phyloP scores from a whole-genome alignment of 257 asterid species.

The Nicotiana otophora region DNA sequence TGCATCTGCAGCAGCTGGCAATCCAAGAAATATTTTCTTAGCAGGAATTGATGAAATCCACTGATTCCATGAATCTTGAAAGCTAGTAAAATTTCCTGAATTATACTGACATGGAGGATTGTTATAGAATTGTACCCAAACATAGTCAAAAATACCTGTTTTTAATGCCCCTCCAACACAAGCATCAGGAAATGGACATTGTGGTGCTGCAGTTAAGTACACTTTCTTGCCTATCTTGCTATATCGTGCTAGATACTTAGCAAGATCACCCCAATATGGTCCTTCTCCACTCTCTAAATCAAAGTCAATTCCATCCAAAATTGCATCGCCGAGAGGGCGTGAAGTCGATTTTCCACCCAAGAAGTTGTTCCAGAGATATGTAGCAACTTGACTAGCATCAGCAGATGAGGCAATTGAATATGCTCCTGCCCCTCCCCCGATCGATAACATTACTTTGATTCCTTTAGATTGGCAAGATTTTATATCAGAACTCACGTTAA shows the following conservation, averaged over 20 bases:
- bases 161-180: conserved; percentile 32
- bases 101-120: conserved; percentile 38
- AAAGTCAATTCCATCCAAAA: conserved; percentile 46
- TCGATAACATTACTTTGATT: conserved; percentile 36
- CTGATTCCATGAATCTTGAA: conserved; percentile 29
- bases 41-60: conserved; percentile 19
- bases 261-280: conserved; percentile 43
- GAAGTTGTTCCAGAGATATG: conserved; percentile 41
- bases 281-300: conserved; percentile 40
- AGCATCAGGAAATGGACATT: conserved; percentile 49
- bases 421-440: conserved; percentile 36
- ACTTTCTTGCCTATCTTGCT: conserved; percentile 36
- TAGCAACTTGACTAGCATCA: conserved; percentile 39
- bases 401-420: conserved; percentile 28
- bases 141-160: conserved; percentile 43
- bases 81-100: conserved; percentile 13
- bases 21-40: conserved; percentile 17
- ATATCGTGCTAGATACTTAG: conserved; percentile 21
- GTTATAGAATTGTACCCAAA: conserved; percentile 45
- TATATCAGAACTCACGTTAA: conserved; percentile 29
- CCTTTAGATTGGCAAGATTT: conserved; percentile 34
- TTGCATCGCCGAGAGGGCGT: conserved; percentile 34
- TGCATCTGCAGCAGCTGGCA: conserved; percentile 25
- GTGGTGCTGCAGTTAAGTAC: conserved; percentile 47
- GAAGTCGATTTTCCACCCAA: conserved; percentile 32